Percentiles rank a stretch among this genome's conserved stretches.
Evolutionary conservation across 192 early-diverging fungal genomes (phyloP).

Genomic region (Rhizophagus clarus): DNA sequence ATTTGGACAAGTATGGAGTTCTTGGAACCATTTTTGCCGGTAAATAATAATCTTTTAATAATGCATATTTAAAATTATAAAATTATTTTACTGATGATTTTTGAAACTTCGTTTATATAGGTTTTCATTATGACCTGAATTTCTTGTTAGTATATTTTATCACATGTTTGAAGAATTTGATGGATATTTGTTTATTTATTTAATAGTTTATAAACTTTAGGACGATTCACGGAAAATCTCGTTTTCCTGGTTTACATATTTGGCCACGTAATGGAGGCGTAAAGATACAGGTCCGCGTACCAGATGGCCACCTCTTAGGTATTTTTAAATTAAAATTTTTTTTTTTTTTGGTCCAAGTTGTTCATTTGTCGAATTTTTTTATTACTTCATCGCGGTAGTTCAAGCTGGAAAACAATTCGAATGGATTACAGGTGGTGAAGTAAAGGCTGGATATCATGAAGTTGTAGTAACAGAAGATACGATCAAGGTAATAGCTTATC

Average conservation of each 20-base stretch:
- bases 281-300: constrained; percentile 64
- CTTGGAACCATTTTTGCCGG: constrained; percentile 67
- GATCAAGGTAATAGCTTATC: constrained; percentile 35
- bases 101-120: neutral
- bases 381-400: constrained; percentile 32
- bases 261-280: constrained; percentile 61
- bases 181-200: neutral
- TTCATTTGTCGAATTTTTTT: too few species aligned
- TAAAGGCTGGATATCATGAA: constrained; percentile 72
- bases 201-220: constrained; percentile 21
- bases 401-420: constrained; percentile 69
- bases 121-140: constrained; percentile 61
- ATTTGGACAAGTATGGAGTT: constrained; percentile 63
- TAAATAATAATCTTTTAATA: neutral
- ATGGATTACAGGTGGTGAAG: constrained; percentile 65
- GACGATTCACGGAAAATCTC: constrained; percentile 75
- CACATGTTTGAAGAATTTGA: neutral
- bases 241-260: constrained; percentile 74
- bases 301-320: constrained; percentile 59
- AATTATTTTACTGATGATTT: neutral
- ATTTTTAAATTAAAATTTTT: neutral
- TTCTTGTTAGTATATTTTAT: constrained; percentile 42
- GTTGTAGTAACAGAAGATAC: constrained; percentile 65
- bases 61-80: neutral
- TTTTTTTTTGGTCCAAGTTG: too few species aligned